Percentiles rank a stretch among this genome's conserved stretches.
Evolutionary conservation across 1,284 basidiomycete genomes (phyloP).

Genomic region (Rhodotorula sp.): DNA sequence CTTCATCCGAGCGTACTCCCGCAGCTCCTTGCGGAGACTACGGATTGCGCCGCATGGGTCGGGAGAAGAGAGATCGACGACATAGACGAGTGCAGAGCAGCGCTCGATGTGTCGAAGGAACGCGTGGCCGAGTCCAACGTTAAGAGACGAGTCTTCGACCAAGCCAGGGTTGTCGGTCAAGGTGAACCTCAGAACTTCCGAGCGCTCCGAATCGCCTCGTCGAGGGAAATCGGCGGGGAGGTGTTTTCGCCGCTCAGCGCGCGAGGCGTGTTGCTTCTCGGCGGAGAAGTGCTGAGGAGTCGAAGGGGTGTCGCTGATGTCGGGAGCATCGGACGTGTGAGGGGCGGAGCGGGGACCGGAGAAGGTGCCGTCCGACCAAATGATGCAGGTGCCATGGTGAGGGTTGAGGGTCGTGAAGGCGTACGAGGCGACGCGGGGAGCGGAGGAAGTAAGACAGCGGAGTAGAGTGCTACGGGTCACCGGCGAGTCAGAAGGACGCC

Average conservation of each 20-base stretch:
- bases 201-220: not conserved
- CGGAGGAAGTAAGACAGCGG: slow-evolving; percentile 81
- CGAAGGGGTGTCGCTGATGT: slow-evolving; percentile 56
- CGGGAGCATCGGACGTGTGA: slow-evolving; percentile 54
- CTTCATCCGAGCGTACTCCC: slow-evolving; percentile 64
- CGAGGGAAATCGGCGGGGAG: not conserved
- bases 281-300: slow-evolving; percentile 29
- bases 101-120: slow-evolving; percentile 93
- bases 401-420: slow-evolving; percentile 95
- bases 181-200: slow-evolving; percentile 79
- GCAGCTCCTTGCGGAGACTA: slow-evolving; percentile 74
- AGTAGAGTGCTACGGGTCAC: slow-evolving; percentile 63
- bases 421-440: slow-evolving; percentile 85
- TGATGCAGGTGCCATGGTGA: slow-evolving; percentile 81
- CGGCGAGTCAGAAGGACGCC: not conserved
- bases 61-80: slow-evolving; percentile 75
- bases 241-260: slow-evolving; percentile 25
- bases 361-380: slow-evolving; percentile 76
- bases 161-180: slow-evolving; percentile 98
- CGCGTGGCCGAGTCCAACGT: slow-evolving; percentile 88
- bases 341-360: slow-evolving; percentile 37
- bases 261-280: slow-evolving; percentile 12
- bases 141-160: slow-evolving; percentile 76
- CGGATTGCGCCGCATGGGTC: slow-evolving; percentile 72
- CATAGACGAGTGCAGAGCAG: slow-evolving; percentile 83